These are phyloP conservation scores for Clavariopsis aquatica DNA, from an alignment of 495 filamentous ascomycete genomes.

Conservation along the genomic window DNA sequence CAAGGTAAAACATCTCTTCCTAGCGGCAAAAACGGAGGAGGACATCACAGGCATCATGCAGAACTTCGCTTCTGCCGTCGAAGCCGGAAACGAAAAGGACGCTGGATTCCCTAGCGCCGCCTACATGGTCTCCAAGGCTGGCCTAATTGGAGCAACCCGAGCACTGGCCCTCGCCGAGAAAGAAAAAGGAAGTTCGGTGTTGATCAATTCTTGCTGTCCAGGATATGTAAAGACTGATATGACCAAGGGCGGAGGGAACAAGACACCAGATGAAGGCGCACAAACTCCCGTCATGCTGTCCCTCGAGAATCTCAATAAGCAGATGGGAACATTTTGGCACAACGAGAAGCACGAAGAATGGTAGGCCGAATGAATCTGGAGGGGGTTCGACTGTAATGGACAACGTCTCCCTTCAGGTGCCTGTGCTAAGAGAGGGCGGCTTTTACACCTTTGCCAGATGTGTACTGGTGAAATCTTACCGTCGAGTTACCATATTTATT, in stretches of 20 bases:
- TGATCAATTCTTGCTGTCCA: constrained; percentile 58
- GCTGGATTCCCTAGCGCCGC: constrained; percentile 50
- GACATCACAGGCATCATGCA: constrained; percentile 51
- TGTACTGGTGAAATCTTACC: too few relatives aligned
- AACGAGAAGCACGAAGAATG: constrained; percentile 49
- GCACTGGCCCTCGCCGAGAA: constrained; percentile 46
- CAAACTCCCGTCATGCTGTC: constrained; percentile 56
- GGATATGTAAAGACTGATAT: constrained; percentile 57
- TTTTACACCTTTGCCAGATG: too few relatives aligned
- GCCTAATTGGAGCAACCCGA: constrained; percentile 49
- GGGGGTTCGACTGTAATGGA: too few relatives aligned
- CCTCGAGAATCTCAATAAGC: constrained; percentile 49
- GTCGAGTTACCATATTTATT: too few relatives aligned
- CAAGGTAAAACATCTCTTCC: constrained; percentile 43
- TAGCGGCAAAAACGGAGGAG: constrained; percentile 41
- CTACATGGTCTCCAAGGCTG: constrained; percentile 53
- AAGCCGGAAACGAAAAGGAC: constrained; percentile 46
- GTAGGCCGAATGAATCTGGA: constrained; percentile 35
- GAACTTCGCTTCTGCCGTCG: constrained; percentile 47
- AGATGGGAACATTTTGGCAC: constrained; percentile 51
- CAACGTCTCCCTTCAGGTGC: too few relatives aligned
- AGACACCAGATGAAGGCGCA: constrained; percentile 51
- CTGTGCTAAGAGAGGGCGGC: too few relatives aligned
- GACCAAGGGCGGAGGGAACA: constrained; percentile 46
- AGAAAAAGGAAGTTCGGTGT: constrained; percentile 39